Evolutionary conservation across 176 grass and related monocot genomes (phyloP).

Genomic region (Lolium multiflorum): DNA sequence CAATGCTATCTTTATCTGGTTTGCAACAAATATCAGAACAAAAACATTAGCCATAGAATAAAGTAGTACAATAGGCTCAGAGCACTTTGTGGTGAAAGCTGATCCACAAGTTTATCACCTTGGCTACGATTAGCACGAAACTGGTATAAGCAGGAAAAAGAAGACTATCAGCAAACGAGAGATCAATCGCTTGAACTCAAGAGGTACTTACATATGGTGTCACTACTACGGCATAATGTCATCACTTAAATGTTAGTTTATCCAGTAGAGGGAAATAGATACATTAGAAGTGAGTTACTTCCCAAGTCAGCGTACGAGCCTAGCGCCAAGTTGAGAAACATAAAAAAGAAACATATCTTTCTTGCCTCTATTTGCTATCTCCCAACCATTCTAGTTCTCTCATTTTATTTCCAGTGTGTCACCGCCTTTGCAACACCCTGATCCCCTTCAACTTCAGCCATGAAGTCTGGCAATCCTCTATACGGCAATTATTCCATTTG

Average conservation of each 20-base stretch:
- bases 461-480: not conserved
- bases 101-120: constrained; percentile 17
- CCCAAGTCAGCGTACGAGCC: not conserved
- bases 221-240: not conserved
- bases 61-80: constrained; percentile 22
- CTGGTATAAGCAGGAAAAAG: not conserved
- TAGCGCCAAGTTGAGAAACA: not conserved
- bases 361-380: not conserved
- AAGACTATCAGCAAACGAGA: not conserved
- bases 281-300: not conserved
- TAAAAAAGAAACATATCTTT: not conserved
- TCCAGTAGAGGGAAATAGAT: not conserved
- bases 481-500: not conserved
- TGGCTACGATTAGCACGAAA: constrained; percentile 21
- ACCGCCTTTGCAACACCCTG: not conserved
- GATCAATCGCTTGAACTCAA: not conserved
- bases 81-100: constrained; percentile 25
- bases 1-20: constrained; percentile 29
- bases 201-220: not conserved
- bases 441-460: not conserved
- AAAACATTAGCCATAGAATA: constrained; percentile 31
- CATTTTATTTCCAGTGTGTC: not conserved
- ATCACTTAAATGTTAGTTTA: constrained; percentile 2
- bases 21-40: not conserved
- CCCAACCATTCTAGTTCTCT: not conserved